Evolutionary conservation across 2,329 filamentous ascomycete genomes (phyloP).

Genomic region (Leptosphaerulina australis): DNA sequence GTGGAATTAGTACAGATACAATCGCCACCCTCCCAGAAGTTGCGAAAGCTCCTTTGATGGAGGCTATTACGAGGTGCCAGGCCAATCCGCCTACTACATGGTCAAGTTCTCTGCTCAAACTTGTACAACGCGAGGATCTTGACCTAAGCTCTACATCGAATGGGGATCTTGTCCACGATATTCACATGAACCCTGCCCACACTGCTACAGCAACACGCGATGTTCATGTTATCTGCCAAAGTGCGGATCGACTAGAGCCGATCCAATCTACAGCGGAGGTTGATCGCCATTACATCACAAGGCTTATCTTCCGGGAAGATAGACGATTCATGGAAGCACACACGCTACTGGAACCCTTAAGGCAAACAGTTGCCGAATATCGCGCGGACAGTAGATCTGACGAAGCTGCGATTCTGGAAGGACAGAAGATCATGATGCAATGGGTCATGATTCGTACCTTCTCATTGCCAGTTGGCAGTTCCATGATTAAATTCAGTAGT

Average conservation of each 20-base stretch:
- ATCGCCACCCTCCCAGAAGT: constrained; percentile 86
- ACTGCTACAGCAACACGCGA: constrained; percentile 59
- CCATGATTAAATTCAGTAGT: constrained; percentile 84
- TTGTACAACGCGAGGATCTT: constrained; percentile 84
- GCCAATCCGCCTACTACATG: constrained; percentile 79
- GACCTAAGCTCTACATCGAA: constrained; percentile 48
- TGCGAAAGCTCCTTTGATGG: constrained; percentile 78
- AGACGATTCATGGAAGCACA: constrained; percentile 86
- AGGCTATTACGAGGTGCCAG: constrained; percentile 84
- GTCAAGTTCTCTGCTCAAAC: constrained; percentile 70
- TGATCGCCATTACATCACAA: constrained; percentile 80
- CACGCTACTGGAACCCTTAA: constrained; percentile 82
- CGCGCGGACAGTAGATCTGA: constrained; percentile 76
- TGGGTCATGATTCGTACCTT: constrained; percentile 85
- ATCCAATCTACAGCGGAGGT: constrained; percentile 82
- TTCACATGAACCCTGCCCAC: constrained; percentile 26
- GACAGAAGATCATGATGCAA: constrained; percentile 88
- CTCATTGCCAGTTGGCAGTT: constrained; percentile 85
- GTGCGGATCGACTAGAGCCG: constrained; percentile 65
- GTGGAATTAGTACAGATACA: constrained; percentile 68
- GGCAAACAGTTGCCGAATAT: constrained; percentile 78
- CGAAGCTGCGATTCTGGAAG: constrained; percentile 86
- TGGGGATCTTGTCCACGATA: constrained; percentile 32
- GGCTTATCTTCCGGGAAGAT: constrained; percentile 88
- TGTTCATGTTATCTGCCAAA: constrained; percentile 76